Evolutionary conservation across 2,329 filamentous ascomycete species (phyloP).

Genomic region (Epichloe amarillans): DNA sequence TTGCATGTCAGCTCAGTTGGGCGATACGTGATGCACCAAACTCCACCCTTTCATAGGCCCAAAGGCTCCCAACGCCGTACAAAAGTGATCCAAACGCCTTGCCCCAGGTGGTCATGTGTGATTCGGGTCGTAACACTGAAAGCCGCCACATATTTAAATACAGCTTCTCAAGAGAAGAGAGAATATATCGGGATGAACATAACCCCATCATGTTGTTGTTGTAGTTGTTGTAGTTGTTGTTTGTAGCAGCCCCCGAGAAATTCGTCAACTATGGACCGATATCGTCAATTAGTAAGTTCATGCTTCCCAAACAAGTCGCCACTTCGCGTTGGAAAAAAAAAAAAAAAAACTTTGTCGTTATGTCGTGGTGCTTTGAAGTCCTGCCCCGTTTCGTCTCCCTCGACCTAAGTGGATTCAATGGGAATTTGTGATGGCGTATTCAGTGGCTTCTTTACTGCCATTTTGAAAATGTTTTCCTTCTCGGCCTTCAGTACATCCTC

Average conservation of each 20-base stretch:
- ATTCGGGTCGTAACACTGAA: not conserved
- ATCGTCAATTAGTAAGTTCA: not conserved
- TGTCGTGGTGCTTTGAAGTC: not conserved
- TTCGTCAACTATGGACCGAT: not conserved
- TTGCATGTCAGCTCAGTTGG: not conserved
- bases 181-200: constrained; percentile 1
- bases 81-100: constrained; percentile 7
- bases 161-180: not conserved
- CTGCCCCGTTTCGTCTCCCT: not conserved
- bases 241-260: not conserved
- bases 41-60: not conserved
- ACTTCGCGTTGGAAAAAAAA: not conserved
- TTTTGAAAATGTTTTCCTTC: not conserved
- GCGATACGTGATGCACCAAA: not conserved
- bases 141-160: not conserved
- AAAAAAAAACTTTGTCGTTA: not conserved
- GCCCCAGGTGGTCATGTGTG: constrained; percentile 1
- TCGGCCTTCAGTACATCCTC: constrained; percentile 4
- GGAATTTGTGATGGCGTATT: not conserved
- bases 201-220: not conserved
- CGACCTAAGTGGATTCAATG: not conserved
- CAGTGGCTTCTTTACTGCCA: not conserved
- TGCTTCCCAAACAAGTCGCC: not conserved
- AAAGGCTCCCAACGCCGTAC: not conserved
- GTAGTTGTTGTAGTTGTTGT: not conserved